Conservation (phyloP, 805 yeast species). For the Saccharomycopsis fermentans region DNA sequence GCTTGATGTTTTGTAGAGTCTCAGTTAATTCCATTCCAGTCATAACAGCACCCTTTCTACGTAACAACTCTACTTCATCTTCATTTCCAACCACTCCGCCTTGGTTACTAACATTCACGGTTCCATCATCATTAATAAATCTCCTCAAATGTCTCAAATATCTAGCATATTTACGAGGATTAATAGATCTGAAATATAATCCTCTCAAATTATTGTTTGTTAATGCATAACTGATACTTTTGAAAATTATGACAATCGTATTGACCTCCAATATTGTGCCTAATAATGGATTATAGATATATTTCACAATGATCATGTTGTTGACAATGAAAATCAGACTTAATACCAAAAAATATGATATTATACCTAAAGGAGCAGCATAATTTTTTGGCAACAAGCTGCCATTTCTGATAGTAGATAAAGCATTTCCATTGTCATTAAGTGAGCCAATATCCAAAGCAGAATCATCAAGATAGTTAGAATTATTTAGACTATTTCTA, state of each 20-base stretch:
- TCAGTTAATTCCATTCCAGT: conserved; percentile 16
- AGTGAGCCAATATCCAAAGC: not conserved
- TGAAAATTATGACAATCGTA: conserved; percentile 32
- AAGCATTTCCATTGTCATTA: not conserved
- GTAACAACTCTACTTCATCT: conserved; percentile 9
- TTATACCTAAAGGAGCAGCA: conserved; percentile 24
- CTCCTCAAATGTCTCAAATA: conserved; percentile 6
- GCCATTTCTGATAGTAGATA: not conserved
- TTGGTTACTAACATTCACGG: conserved; percentile 8
- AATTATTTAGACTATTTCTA: not conserved
- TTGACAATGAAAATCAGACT: conserved; percentile 23
- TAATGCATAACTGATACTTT: conserved; percentile 33
- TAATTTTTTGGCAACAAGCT: conserved; percentile 19
- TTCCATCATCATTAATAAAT: conserved; percentile 13
- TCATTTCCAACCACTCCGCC: conserved; percentile 2
- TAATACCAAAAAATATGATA: conserved; percentile 27
- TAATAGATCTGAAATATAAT: conserved; percentile 21
- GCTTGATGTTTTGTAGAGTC: conserved; percentile 11
- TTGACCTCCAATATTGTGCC: conserved; percentile 34
- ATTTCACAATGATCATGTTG: conserved; percentile 25
- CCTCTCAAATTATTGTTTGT: conserved; percentile 36
- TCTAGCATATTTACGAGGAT: conserved; percentile 12
- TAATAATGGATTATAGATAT: conserved; percentile 31
- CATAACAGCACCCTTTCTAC: conserved; percentile 5
- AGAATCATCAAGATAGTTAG: not conserved